These are phyloP conservation scores for Plasmodium reichenowi DNA, from an alignment of 169 alveolate genomes.

Conservation along the genomic window DNA sequence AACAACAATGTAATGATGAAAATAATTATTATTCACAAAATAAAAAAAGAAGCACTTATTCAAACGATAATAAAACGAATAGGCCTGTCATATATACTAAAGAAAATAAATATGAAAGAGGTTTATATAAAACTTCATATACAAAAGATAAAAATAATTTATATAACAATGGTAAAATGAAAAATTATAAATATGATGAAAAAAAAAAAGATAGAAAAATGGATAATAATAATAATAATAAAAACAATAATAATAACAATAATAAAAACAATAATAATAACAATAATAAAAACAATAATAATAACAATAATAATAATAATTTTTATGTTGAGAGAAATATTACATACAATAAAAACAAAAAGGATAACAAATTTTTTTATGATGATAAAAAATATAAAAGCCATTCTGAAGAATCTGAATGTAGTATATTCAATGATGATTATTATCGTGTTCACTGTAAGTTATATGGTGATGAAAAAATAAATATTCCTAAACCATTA, in stretches of 20 bases:
- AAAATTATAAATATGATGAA: background rate
- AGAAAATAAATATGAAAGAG: background rate
- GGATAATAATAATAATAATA: conserved; percentile 1
- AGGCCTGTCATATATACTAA: no score
- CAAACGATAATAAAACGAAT: no score
- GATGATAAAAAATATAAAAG: background rate
- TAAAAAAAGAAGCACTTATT: no score
- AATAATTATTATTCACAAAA: background rate
- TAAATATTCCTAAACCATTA: conserved; percentile 19
- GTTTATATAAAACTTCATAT: conserved; percentile 11
- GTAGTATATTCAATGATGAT: conserved; percentile 56
- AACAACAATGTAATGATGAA: background rate
- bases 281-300: background rate
- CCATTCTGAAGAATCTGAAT: conserved; percentile 9
- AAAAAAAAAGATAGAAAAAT: background rate
- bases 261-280: background rate
- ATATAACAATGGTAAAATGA: background rate
- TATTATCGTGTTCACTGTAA: conserved; percentile 28
- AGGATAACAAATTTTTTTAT: background rate
- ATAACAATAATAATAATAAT: background rate
- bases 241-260: background rate
- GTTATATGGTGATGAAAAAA: conserved; percentile 35
- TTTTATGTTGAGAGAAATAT: background rate
- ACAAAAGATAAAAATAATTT: background rate
- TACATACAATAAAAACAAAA: background rate